Base-by-base conservation (phyloP, 1,284 basidiomycete species). In the Cryptococcus wingfieldii region DNA sequence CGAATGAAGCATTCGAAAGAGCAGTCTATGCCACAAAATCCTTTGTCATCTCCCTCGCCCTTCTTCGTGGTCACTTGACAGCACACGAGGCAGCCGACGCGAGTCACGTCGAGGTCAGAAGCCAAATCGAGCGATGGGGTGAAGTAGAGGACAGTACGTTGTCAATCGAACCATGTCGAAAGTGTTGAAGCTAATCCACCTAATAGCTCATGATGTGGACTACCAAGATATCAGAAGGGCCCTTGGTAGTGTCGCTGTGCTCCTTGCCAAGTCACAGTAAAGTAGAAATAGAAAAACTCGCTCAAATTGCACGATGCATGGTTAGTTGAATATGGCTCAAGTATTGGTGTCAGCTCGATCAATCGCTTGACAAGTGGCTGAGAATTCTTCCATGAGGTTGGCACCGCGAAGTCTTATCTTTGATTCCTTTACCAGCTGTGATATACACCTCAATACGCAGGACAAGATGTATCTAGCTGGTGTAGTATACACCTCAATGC, bases 111-210 rank as follows among this genome's bases (percentile, higher is more conserved):
- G 96, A 99, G 76, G 94, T 98, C 0, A 83, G 86, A 57, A 92
- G 89, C 70, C 96, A 98, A 78, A 97, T 97, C 60, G 84, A 95
- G 75, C 82, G 85, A 50, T 99, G 96, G 96, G 96, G 96, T 25
- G 92, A 96, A 77, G 96, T 99, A 0, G 96, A 98, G 80, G 96
- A 98, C 76, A 90, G 93, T 96, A 69, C 80, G 92, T 82, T 9
- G 23, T 27, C 2, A 16, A 10, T 47, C 10, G 19, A 3, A n/a
- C n/a, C 18, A 9, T 27, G 31, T 23, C 16, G 9, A 42, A 10
- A 18, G 16, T 14, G 8, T 10, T 18, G 7, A 19, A 19, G 38
- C 19, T 38, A n/a, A 37, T 14, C 25, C 27, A 13, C 13, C 41
- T 10, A 45, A 27, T 25, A 94, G 91, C 91, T 27, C 93, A 96